These are phyloP conservation scores for Pittosporum tobira DNA, from an alignment of 129 eudicot genomes.

Conservation along the genomic window DNA sequence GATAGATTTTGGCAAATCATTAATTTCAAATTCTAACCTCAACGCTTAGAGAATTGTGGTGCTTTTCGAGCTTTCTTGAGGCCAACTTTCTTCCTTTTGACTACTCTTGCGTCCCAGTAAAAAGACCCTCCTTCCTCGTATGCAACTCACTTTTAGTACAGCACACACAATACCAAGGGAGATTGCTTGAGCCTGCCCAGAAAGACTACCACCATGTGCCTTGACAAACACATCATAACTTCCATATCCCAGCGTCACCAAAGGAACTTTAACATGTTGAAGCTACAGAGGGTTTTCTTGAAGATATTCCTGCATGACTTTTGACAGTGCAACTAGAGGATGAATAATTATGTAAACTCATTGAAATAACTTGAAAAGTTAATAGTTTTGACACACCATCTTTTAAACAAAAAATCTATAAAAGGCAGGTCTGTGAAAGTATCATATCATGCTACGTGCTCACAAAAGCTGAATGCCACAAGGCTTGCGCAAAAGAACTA, in stretches of 20 bases:
- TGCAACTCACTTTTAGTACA: constrained; percentile 77
- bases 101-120: constrained; percentile 83
- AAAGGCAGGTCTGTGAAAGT: background rate
- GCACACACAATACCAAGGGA: constrained; percentile 90
- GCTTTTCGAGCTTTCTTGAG: constrained; percentile 89
- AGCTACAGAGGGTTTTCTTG: constrained; percentile 92
- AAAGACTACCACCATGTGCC: constrained; percentile 94
- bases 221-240: constrained; percentile 85
- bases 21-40: constrained; percentile 22
- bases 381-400: background rate
- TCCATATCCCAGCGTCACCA: constrained; percentile 69
- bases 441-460: background rate
- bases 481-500: background rate
- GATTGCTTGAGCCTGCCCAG: constrained; percentile 96
- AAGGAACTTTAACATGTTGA: constrained; percentile 66
- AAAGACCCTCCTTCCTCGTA: constrained; percentile 71
- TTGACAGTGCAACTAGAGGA: background rate
- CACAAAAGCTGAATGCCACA: background rate
- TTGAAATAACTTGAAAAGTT: no score
- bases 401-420: background rate
- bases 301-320: constrained; percentile 76
- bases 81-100: constrained; percentile 90
- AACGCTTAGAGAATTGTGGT: constrained; percentile 95
- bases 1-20: background rate
- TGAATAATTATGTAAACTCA: background rate